A percentile compares a stretch with the other conserved stretches of the same genome.
Evolutionary conservation across 2,329 filamentous ascomycete species (phyloP).

Genomic region (Sarocladium oryzae): DNA sequence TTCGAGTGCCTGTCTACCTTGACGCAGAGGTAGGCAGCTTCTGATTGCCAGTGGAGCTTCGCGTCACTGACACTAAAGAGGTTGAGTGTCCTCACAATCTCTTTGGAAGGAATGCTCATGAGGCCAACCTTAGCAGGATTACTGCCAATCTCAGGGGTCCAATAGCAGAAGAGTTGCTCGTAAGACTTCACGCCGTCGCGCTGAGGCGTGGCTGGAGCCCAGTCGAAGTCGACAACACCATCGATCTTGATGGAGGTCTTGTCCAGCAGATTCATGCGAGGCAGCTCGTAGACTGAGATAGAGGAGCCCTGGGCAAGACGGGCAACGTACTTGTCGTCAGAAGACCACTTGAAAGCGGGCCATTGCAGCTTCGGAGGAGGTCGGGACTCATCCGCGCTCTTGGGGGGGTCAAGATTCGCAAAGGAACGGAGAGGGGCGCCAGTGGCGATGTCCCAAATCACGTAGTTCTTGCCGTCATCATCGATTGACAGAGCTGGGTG

Average conservation of each 20-base stretch:
- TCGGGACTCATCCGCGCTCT: constrained; percentile 50
- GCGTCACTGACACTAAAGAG: constrained; percentile 97
- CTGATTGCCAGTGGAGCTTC: constrained; percentile 98
- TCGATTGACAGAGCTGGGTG: constrained; percentile 80
- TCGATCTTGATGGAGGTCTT: constrained; percentile 95
- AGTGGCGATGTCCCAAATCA: constrained; percentile 95
- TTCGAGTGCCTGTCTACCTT: constrained; percentile 99
- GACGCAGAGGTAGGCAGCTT: constrained; percentile 88
- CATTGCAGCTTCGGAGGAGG: constrained; percentile 80
- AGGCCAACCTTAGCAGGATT: constrained; percentile 95
- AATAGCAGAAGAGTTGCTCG: constrained; percentile 96
- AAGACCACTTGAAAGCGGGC: constrained; percentile 99
- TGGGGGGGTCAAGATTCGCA: constrained; percentile 75
- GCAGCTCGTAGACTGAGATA: constrained; percentile 86
- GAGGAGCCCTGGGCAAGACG: constrained; percentile 81
- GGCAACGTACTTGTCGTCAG: constrained; percentile 95
- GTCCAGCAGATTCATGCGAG: constrained; percentile 82
- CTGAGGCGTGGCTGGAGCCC: constrained; percentile 77
- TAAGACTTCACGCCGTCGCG: constrained; percentile 84
- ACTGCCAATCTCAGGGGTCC: constrained; percentile 96
- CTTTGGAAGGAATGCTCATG: constrained; percentile 93
- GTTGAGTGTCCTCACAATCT: constrained; percentile 89
- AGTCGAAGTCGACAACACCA: constrained; percentile 95
- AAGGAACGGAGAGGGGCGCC: constrained; percentile 89
- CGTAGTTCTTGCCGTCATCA: constrained; percentile 98